These are phyloP conservation scores for Scedosporium boydii DNA, from an alignment of 2,329 filamentous ascomycete species.

Conservation along the genomic window DNA sequence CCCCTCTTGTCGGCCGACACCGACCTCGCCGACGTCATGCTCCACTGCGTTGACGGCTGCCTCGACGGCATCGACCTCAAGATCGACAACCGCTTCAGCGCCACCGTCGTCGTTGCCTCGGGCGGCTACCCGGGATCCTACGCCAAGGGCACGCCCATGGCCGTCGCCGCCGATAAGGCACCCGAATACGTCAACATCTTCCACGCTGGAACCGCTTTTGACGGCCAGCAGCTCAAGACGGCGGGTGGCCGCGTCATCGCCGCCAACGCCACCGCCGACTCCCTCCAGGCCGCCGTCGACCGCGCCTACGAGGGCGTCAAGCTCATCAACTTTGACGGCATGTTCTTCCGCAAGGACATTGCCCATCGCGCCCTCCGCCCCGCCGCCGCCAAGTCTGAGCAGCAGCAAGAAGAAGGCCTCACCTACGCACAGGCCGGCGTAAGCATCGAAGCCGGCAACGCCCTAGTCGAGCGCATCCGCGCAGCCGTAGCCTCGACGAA, in stretches of 20 bases:
- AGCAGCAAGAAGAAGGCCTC: conserved; percentile 43
- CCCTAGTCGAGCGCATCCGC: conserved; percentile 88
- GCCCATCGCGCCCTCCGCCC: conserved; percentile 62
- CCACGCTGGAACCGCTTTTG: conserved; percentile 77
- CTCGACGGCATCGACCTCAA: conserved; percentile 62
- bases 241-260: conserved; percentile 89
- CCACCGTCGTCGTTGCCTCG: conserved; percentile 88
- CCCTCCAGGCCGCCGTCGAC: conserved; percentile 72
- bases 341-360: conserved; percentile 91
- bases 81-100: conserved; percentile 62
- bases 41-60: conserved; percentile 69
- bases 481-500: conserved; percentile 75
- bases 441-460: conserved; percentile 87
- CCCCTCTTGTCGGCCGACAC: conserved; percentile 67
- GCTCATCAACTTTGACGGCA: conserved; percentile 69
- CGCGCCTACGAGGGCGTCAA: conserved; percentile 77
- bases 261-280: conserved; percentile 64
- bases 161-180: conserved; percentile 35
- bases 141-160: conserved; percentile 61
- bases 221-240: conserved; percentile 57
- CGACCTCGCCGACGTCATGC: conserved; percentile 81
- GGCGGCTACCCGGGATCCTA: conserved; percentile 86
- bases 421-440: conserved; percentile 93
- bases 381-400: conserved; percentile 15
- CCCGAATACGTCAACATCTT: conserved; percentile 59